Percentiles rank a stretch among this genome's conserved stretches.
Conservation (phyloP, 108 stramenopile species). For the Cylindrotheca fusiformis region DNA sequence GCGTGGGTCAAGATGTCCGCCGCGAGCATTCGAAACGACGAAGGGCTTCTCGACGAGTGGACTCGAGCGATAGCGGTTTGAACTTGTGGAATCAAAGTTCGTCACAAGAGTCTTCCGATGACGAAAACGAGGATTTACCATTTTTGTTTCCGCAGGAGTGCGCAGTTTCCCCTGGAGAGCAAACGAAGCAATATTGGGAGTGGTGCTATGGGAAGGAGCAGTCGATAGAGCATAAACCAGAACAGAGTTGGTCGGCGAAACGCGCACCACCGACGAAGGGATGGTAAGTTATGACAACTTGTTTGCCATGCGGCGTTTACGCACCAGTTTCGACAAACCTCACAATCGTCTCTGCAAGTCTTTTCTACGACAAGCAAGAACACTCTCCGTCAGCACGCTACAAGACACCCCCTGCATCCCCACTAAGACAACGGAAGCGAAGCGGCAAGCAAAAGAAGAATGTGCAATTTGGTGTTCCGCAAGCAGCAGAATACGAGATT, state of each 20-base stretch:
- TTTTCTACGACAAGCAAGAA: slow-evolving; percentile 1
- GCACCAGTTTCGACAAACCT: no score
- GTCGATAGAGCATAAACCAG: not conserved
- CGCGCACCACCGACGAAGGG: slow-evolving; percentile 24
- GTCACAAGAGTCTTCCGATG: slow-evolving; percentile 4
- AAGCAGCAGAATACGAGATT: slow-evolving; percentile 35
- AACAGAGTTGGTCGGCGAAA: slow-evolving; percentile 16
- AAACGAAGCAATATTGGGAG: slow-evolving; percentile 12
- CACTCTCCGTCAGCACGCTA: slow-evolving; percentile 8
- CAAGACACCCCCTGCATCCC: slow-evolving; percentile 18
- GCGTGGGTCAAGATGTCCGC: slow-evolving; percentile 23
- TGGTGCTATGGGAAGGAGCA: slow-evolving; percentile 12
- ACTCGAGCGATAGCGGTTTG: not conserved
- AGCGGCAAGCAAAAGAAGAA: not conserved
- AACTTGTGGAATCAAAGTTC: slow-evolving; percentile 14
- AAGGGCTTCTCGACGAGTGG: slow-evolving; percentile 4
- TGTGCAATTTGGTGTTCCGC: slow-evolving; percentile 32
- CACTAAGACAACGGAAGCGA: slow-evolving; percentile 1
- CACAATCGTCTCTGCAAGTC: not conserved
- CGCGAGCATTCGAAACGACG: slow-evolving; percentile 18
- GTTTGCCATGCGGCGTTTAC: no score
- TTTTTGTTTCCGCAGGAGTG: slow-evolving; percentile 6
- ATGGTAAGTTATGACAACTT: no score
- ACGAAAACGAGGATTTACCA: slow-evolving; percentile 20
- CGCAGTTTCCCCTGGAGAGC: not conserved